Base-by-base conservation (phyloP, 2,329 filamentous ascomycete species). In the Helminthosporium solani region DNA sequence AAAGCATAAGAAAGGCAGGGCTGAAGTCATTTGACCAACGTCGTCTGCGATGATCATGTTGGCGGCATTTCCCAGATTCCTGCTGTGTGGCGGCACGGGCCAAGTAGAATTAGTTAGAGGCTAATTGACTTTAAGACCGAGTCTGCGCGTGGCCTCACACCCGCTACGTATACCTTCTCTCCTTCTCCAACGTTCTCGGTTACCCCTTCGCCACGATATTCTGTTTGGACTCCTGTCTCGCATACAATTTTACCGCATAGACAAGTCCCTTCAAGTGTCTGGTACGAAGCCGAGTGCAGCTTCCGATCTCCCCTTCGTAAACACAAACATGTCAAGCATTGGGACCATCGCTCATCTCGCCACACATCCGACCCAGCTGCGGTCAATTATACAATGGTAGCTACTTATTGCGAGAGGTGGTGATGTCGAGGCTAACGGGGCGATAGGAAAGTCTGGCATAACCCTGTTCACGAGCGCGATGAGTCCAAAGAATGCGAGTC, bases 391-490 rank as follows among this genome's bases (percentile, higher is more conserved):
- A 52, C 90, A 96, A 85, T 96, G 90, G 90, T 94, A 78, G 58
- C 76, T 44, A 16, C 20, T 25, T 25, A 18, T 12, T n/a, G 33
- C 12, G 8, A 16, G 3, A 8, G 21, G 25, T 16, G 31, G 30
- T 23, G 34, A 27, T 27, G 19, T 54, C 37, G 33, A 40, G 27
- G 18, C 40, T 27, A 19, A 28, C 6, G n/a, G 18, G 9, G 23
- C 36, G n/a, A 20, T 37, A 96, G 90, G 90, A 96, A 95, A 76
- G 76, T 95, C 60, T 97, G 91, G 90, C 94, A 97, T 75, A 90
- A 95, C 54, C 87, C 94, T 11, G 90, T 96, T 16, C 90, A 97
- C 76, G 82, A 80, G 67, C 88, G 92, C 66, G 81, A 96, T 64
- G 79, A 82, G 54, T 77, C 78, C 50, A 88, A 88, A 57, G 94